A percentile compares a stretch with the other conserved stretches of the same genome.
Evolutionary conservation across 495 filamentous ascomycete genomes (phyloP).

Genomic region (Penicillium soppii): DNA sequence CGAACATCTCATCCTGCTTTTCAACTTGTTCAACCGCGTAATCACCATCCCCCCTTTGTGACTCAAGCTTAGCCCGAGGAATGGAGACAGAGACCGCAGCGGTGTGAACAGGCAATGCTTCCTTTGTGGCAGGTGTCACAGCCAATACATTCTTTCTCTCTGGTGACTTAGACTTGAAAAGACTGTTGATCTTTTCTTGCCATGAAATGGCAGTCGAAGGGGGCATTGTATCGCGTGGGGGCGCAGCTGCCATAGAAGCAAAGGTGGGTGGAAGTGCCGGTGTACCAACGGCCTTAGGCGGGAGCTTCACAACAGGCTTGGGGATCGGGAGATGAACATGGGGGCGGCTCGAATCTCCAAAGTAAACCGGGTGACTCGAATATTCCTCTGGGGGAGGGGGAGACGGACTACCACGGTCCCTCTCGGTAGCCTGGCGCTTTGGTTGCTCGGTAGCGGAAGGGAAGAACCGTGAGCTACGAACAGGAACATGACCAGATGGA

Average conservation of each 20-base stretch:
- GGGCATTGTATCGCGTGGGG: slow-evolving; percentile 22
- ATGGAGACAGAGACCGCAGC: slow-evolving; percentile 59
- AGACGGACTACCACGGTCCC: slow-evolving; percentile 47
- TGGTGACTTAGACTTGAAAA: slow-evolving; percentile 58
- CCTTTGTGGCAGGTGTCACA: slow-evolving; percentile 59
- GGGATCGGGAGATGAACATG: slow-evolving; percentile 67
- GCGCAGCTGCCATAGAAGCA: slow-evolving; percentile 54
- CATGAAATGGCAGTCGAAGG: slow-evolving; percentile 48
- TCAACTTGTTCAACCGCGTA: slow-evolving; percentile 61
- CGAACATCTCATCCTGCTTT: slow-evolving; percentile 78
- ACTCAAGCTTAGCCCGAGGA: slow-evolving; percentile 37
- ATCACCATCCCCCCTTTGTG: slow-evolving; percentile 37
- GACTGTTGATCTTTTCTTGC: slow-evolving; percentile 73
- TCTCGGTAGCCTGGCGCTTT: slow-evolving; percentile 37
- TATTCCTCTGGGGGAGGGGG: slow-evolving; percentile 70
- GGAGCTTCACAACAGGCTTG: slow-evolving; percentile 69
- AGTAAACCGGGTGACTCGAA: slow-evolving; percentile 69
- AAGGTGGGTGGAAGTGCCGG: slow-evolving; percentile 51
- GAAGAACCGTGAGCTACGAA: slow-evolving; percentile 70
- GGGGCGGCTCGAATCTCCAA: slow-evolving; percentile 61
- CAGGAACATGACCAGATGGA: slow-evolving; percentile 36
- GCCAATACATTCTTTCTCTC: slow-evolving; percentile 54
- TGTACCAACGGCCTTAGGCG: slow-evolving; percentile 51
- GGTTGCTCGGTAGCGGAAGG: slow-evolving; percentile 47
- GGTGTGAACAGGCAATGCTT: slow-evolving; percentile 56